Conservation (phyloP, 73 alveolate species). For the Tetrahymena borealis region DNA sequence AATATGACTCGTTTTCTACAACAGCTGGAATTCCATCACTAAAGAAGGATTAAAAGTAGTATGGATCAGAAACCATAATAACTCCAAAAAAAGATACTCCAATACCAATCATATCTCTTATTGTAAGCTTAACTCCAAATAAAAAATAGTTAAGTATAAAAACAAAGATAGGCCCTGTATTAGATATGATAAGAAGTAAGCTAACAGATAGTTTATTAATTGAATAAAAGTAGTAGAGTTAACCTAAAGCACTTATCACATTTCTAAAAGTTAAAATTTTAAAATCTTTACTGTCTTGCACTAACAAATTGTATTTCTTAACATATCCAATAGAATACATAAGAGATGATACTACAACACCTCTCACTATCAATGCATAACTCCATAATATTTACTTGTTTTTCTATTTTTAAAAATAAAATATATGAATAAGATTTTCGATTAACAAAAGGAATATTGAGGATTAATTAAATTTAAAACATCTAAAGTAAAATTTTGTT, state of each 20-base stretch:
- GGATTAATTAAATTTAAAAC: too few species aligned
- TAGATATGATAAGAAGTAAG: not conserved
- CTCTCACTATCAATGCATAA: not conserved
- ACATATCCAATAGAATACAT: not conserved
- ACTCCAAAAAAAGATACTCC: not conserved
- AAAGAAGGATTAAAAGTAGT: not conserved
- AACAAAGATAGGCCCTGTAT: not conserved
- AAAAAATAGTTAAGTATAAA: not conserved
- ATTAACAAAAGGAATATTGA: too few species aligned
- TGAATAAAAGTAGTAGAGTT: not conserved
- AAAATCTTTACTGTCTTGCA: not conserved
- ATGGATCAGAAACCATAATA: not conserved
- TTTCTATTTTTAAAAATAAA: not conserved
- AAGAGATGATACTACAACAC: not conserved
- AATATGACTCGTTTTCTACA: not conserved
- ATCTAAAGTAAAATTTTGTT: too few species aligned
- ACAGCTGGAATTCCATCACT: not conserved
- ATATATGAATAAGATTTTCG: too few species aligned
- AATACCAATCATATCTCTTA: not conserved
- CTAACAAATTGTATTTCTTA: not conserved
- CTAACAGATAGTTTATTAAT: not conserved
- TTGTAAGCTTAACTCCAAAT: not conserved
- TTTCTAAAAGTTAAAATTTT: not conserved
- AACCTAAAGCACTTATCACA: not conserved
- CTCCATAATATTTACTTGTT: not conserved